These are phyloP conservation scores for Globisporangium nunn DNA, from an alignment of 352 stramenopile species.

Conservation along the genomic window DNA sequence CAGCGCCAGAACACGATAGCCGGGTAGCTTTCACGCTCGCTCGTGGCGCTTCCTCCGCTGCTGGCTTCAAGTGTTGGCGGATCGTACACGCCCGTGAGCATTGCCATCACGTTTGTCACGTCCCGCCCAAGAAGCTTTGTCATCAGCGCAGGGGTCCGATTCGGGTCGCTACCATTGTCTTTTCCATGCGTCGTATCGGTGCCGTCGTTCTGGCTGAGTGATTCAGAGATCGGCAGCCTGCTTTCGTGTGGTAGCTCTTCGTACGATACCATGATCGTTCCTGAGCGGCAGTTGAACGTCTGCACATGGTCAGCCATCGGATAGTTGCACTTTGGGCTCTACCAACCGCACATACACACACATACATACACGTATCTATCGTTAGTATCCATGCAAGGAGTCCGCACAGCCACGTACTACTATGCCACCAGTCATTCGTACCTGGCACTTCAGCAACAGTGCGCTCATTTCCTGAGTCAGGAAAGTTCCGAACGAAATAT, in stretches of 20 bases:
- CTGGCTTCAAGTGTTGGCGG: slow-evolving; percentile 12
- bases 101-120: slow-evolving; percentile 33
- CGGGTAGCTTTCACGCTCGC: slow-evolving; percentile 28
- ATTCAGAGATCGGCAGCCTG: slow-evolving; percentile 27
- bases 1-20: slow-evolving; percentile 96
- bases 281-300: slow-evolving; percentile 64
- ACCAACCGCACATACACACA: neutral
- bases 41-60: slow-evolving; percentile 3
- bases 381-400: neutral
- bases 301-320: slow-evolving; percentile 81
- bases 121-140: slow-evolving; percentile 23
- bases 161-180: slow-evolving; percentile 3
- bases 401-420: no score
- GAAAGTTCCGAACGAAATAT: slow-evolving; percentile 81
- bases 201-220: slow-evolving; percentile 27
- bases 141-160: slow-evolving; percentile 16
- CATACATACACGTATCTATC: neutral
- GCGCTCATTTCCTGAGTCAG: slow-evolving; percentile 63
- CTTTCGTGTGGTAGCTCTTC: slow-evolving; percentile 70
- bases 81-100: slow-evolving; percentile 30
- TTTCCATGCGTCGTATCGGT: slow-evolving; percentile 8
- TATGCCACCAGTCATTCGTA: slow-evolving; percentile 16
- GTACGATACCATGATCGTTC: slow-evolving; percentile 76
- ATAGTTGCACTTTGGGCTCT: slow-evolving; percentile 77
- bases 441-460: slow-evolving; percentile 70